Conservation (phyloP, 2,329 filamentous ascomycete species). For the Fusarium sp. region DNA sequence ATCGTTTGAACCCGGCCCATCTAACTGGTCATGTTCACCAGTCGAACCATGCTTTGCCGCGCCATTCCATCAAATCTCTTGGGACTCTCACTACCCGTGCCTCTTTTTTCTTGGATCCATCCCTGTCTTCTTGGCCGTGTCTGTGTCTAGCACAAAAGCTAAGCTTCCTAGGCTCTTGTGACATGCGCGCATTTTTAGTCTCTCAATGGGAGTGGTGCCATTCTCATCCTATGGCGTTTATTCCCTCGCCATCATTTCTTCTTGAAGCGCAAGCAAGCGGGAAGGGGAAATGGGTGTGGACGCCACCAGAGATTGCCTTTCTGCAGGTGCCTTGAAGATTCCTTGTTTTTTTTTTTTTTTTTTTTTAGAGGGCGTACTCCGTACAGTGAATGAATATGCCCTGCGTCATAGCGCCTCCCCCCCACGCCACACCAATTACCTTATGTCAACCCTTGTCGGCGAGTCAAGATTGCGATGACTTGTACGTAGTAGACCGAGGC, state of each 20-base stretch:
- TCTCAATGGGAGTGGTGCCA: neutral
- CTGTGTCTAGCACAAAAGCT: neutral
- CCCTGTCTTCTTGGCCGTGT: neutral
- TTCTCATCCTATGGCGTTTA: neutral
- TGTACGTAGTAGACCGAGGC: neutral
- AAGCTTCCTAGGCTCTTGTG: neutral
- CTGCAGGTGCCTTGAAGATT: neutral
- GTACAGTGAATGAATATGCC: neutral
- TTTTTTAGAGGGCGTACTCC: neutral
- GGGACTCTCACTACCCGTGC: neutral
- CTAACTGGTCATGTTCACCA: neutral
- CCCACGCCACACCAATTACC: neutral
- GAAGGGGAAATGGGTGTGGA: neutral
- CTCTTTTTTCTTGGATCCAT: neutral
- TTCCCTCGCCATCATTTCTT: neutral
- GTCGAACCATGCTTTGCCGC: neutral
- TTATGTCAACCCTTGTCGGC: neutral
- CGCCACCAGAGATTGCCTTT: slow-evolving; percentile 1
- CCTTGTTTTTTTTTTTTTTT: neutral
- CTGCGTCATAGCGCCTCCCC: neutral
- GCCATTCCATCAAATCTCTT: neutral
- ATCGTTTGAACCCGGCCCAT: too few relatives aligned
- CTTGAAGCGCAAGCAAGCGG: neutral
- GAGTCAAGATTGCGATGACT: neutral
- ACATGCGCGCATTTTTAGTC: neutral